phyloP scores from a whole-genome alignment of 768 basidiomycete genomes.

The Boletus tylopilopsis region DNA sequence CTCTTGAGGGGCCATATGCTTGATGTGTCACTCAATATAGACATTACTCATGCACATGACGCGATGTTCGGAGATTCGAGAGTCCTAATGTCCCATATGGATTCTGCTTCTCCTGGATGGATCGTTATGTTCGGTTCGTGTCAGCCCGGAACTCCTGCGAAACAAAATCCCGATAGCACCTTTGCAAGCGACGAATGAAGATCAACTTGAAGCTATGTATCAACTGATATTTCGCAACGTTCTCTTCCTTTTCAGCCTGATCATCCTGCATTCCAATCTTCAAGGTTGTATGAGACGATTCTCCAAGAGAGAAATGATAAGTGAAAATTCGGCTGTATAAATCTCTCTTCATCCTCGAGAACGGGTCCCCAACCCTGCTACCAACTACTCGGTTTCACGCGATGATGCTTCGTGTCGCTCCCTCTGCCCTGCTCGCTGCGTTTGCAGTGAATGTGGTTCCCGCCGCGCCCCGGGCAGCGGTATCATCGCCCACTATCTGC shows the following conservation, averaged over 20 bases:
- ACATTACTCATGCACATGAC: not conserved
- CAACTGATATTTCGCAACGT: not conserved
- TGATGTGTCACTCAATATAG: conserved; percentile 2
- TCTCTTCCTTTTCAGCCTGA: conserved; percentile 2
- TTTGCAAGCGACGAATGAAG: too few relatives aligned
- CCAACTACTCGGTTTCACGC: not conserved
- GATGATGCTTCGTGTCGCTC: conserved; percentile 1
- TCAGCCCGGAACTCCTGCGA: not conserved
- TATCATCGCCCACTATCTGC: conserved; percentile 4
- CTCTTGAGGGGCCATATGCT: not conserved
- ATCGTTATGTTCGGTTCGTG: not conserved
- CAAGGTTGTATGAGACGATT: not conserved
- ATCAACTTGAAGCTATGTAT: too few relatives aligned
- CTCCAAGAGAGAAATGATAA: not conserved
- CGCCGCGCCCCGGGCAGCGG: not conserved
- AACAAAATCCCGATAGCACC: not conserved
- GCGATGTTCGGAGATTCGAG: not conserved
- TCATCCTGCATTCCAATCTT: not conserved
- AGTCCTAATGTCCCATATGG: not conserved
- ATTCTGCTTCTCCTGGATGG: not conserved
- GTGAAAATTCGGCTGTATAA: conserved; percentile 11
- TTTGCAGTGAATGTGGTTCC: not conserved
- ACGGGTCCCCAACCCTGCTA: not conserved
- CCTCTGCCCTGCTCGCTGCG: conserved; percentile 1
- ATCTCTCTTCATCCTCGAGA: not conserved